Base-by-base conservation (phyloP, 176 grass and related monocot genomes). In the sorghum (Sorghum bicolor) region DNA sequence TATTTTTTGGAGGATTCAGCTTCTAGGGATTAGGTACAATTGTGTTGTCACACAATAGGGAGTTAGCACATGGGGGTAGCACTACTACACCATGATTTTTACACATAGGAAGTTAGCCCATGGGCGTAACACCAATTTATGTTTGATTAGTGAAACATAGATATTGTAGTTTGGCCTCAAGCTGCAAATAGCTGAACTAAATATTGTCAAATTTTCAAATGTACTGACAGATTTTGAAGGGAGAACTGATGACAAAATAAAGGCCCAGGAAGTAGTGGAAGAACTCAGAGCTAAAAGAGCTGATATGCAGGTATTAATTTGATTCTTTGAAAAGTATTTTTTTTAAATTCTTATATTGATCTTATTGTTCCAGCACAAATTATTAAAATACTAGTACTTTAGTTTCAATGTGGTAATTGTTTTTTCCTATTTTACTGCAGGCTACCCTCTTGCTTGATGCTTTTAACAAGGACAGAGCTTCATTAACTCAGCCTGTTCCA, bases 381-480 rank as follows among this genome's bases (percentile, higher is more conserved):
- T 26, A 40, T 11, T 82, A 25, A 60, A 81, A 58, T 57, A 58
- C 1, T 39, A 78, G 58, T 62, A n/a, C 9, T 39, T 47, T 82
- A 74, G 36, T 67, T 80, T 65, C 78, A 38, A 67, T 38, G 3
- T n/a, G 10, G 37, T 43, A 25, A 24, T 16, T 86, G 16, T 75
- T 61, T 84, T 84, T 73, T 57, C 22, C 65, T 57, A 22, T 70
- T 91, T 69, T 67, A 22, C 39, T 86, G 80, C 83, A 98, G 96
- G 88, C 93, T 65, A 87, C 69, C 32, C 89, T 98, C 71, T 86
- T 94, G 83, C 93, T 95, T 85, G 91, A 95, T 79, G 89, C 93
- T 52, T 98, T 98, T 83, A 94, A 95, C 73, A 95, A 93, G 89
- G 93, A 98, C 64, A 83, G 93, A 64, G 96, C 89, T 88, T 85